Evolutionary conservation across 139 green algal genomes (phyloP).

Genomic region (Chlorella sp.): DNA sequence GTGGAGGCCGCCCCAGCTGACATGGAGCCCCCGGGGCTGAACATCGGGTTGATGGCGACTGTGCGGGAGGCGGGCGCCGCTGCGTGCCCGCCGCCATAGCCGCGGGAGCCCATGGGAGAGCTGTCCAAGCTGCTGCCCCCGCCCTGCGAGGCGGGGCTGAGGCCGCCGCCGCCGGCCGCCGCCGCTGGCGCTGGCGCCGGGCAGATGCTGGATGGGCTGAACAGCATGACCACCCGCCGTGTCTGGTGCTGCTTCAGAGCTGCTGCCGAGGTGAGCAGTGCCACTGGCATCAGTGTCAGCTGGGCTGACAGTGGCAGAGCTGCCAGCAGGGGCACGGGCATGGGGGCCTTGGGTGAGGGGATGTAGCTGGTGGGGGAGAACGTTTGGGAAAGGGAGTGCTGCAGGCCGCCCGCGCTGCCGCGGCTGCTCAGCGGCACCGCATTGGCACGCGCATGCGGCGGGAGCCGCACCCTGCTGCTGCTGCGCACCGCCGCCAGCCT

Average conservation of each 20-base stretch:
- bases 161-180: neutral
- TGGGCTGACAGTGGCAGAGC: neutral
- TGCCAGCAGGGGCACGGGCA: conserved; percentile 24
- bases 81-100: neutral
- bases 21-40: neutral
- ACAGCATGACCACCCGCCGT: conserved; percentile 30
- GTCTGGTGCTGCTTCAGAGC: conserved; percentile 9
- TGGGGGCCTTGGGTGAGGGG: conserved; percentile 2
- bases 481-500: conserved; percentile 14
- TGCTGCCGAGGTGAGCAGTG: neutral
- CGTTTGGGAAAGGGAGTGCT: neutral
- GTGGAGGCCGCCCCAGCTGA: neutral
- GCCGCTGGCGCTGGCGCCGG: neutral
- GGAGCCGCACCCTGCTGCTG: conserved; percentile 24
- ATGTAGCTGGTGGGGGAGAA: conserved; percentile 20
- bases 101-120: neutral
- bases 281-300: conserved; percentile 18
- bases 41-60: conserved; percentile 13
- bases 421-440: conserved; percentile 17
- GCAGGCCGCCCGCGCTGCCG: neutral
- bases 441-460: conserved; percentile 1
- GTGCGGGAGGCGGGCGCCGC: neutral
- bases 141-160: conserved; percentile 6
- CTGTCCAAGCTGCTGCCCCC: neutral
- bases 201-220: neutral